Base-by-base conservation (phyloP, 2,329 filamentous ascomycete species). In the Cladophialophora bantiana region DNA sequence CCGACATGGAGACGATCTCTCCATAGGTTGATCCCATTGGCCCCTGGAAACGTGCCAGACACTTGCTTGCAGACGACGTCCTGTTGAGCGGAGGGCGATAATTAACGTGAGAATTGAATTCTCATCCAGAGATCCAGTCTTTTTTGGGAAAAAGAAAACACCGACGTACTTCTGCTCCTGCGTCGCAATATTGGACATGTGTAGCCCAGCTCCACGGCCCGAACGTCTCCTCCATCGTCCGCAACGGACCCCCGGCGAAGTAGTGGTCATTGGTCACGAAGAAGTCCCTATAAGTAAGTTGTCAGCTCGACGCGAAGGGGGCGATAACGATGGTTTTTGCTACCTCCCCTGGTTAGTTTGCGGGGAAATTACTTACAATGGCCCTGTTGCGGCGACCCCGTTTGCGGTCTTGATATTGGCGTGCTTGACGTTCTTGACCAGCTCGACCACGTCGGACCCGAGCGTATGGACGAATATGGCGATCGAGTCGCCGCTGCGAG, bases 341-440 rank as follows among this genome's bases (percentile, higher is more conserved):
- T 26, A 26, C 26, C 26, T 26, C 26, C 26, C 26, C 26, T 26
- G 26, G 26, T 26, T 26, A 26, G 26, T 3, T 26, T 26, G 26
- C 26, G 26, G 26, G 26, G 26, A 26, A 26, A n/a, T 31, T 31
- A 13, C 31, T 60, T 62, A 70, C 68, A 66, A n/a, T 15, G 66
- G 56, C 1, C 68, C 66, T 2, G 54, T 66, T 1, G 65, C 65
- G 38, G 40, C 65, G 9, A 68, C 68, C 13, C 68, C 68, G 45
- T 70, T 70, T 18, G 68, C 68, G 1, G 68, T 68, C 53, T 70
- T 70, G 59, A 70, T 66, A 35, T 66, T 66, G 7, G 63, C 59
- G 60, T 70, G 68, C 36, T 66, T 70, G 59, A 68, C 66, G 35
- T 57, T 68, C 38, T 68, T 70, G 2, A 68, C 63, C 56, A 70